These are phyloP conservation scores for Stachybotrys chlorohalonatus DNA, from an alignment of 2,329 filamentous ascomycete genomes.

Conservation along the genomic window DNA sequence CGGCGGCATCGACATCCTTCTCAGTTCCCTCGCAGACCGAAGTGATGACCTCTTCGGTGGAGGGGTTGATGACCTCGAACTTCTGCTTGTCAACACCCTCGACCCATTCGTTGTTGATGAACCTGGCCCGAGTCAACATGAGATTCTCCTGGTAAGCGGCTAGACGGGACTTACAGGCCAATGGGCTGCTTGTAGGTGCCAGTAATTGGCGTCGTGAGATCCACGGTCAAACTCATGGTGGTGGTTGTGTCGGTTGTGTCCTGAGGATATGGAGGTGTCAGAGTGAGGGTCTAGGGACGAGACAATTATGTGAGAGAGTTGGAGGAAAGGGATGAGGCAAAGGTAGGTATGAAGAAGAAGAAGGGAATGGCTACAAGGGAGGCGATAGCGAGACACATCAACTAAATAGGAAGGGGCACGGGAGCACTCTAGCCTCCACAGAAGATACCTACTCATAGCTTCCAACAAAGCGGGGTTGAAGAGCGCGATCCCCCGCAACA, in stretches of 20 bases:
- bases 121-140: conserved; percentile 38
- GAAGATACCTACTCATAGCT: background rate
- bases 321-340: background rate
- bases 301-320: background rate
- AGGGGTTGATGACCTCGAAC: conserved; percentile 86
- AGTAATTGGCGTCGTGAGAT: conserved; percentile 60
- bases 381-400: background rate
- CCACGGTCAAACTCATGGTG: conserved; percentile 41
- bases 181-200: conserved; percentile 51
- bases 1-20: conserved; percentile 76
- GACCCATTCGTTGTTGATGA: conserved; percentile 91
- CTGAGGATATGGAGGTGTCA: conserved; percentile 4
- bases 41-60: conserved; percentile 76
- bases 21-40: conserved; percentile 78
- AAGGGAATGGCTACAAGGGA: background rate
- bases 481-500: background rate
- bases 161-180: conserved; percentile 42
- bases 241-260: conserved; percentile 6
- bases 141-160: background rate
- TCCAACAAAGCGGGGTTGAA: background rate
- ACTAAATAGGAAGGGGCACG: background rate
- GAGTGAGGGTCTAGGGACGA: too few species aligned
- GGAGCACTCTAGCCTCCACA: background rate
- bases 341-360: background rate
- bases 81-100: conserved; percentile 72